phyloP scores from a whole-genome alignment of 1,284 basidiomycete genomes.

The Heterobasidion annosum region DNA sequence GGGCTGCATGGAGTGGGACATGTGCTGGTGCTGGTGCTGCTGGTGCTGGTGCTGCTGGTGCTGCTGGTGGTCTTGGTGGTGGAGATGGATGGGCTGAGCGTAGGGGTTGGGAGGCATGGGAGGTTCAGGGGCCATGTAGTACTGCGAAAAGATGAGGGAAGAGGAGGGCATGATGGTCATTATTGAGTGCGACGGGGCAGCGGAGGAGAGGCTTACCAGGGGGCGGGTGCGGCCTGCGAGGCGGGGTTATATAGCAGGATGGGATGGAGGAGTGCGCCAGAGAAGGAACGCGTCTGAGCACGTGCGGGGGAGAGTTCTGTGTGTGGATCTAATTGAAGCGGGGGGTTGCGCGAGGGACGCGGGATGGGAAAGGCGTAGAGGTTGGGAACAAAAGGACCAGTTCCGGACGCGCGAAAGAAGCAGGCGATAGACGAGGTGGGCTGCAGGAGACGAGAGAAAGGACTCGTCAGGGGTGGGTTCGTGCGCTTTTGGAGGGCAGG shows the following conservation, averaged over 20 bases:
- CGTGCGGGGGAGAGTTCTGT: slow-evolving; percentile 1
- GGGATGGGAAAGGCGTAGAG: neutral
- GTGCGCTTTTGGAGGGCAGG: neutral
- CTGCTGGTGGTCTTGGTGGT: slow-evolving; percentile 20
- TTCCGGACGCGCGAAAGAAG: neutral
- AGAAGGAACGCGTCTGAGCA: slow-evolving; percentile 1
- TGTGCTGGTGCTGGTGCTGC: slow-evolving; percentile 24
- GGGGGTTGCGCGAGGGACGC: neutral
- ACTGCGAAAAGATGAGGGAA: slow-evolving; percentile 28
- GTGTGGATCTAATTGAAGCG: neutral
- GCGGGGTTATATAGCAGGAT: slow-evolving; percentile 4
- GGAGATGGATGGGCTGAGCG: slow-evolving; percentile 18
- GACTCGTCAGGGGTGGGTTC: neutral
- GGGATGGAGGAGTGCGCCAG: neutral
- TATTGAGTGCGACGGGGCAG: neutral
- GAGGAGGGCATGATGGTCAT: slow-evolving; percentile 15
- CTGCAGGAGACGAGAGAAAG: neutral
- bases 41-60: slow-evolving; percentile 16
- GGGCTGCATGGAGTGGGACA: slow-evolving; percentile 19
- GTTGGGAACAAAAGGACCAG: neutral
- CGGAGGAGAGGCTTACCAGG: slow-evolving; percentile 9
- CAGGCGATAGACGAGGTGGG: neutral
- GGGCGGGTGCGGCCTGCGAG: slow-evolving; percentile 7
- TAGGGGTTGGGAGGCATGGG: slow-evolving; percentile 18
- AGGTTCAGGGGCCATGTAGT: slow-evolving; percentile 21